These are phyloP conservation scores for Suhomyces vadensis DNA, from an alignment of 805 yeast genomes.

Conservation along the genomic window DNA sequence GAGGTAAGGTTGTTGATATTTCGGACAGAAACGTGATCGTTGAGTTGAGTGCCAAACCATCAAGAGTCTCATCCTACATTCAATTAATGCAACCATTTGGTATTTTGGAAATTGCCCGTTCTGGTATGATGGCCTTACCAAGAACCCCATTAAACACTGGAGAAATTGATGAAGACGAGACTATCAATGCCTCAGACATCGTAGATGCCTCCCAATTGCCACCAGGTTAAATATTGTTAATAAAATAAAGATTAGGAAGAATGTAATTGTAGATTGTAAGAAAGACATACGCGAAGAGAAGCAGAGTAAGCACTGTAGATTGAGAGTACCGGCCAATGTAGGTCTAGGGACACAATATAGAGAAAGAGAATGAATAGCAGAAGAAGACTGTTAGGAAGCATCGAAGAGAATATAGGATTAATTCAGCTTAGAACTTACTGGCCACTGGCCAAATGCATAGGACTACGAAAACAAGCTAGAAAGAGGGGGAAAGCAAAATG, in stretches of 20 bases:
- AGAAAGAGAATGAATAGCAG: too few species aligned
- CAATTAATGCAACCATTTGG: slow-evolving; percentile 94
- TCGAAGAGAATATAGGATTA: too few species aligned
- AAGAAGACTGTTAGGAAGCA: too few species aligned
- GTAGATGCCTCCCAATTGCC: slow-evolving; percentile 91
- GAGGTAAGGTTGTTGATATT: slow-evolving; percentile 90
- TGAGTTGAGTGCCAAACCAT: slow-evolving; percentile 92
- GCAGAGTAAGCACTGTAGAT: too few species aligned
- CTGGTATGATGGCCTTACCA: slow-evolving; percentile 98
- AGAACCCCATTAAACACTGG: slow-evolving; percentile 80
- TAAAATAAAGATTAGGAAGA: too few species aligned
- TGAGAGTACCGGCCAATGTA: too few species aligned
- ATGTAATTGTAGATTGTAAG: background rate
- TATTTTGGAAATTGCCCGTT: slow-evolving; percentile 90
- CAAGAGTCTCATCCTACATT: slow-evolving; percentile 82
- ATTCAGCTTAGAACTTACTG: too few species aligned
- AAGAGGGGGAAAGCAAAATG: too few species aligned
- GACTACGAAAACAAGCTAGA: too few species aligned
- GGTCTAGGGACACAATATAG: too few species aligned
- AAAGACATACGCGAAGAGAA: background rate
- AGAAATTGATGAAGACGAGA: slow-evolving; percentile 42
- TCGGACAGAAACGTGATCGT: slow-evolving; percentile 92
- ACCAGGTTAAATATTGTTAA: slow-evolving; percentile 78
- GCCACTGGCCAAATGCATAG: too few species aligned
- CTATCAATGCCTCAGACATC: slow-evolving; percentile 60